Evolutionary conservation across 1,284 basidiomycete species (phyloP), one percentile per base, ranked within the genome.

Genomic region (Malassezia dermatis): DNA sequence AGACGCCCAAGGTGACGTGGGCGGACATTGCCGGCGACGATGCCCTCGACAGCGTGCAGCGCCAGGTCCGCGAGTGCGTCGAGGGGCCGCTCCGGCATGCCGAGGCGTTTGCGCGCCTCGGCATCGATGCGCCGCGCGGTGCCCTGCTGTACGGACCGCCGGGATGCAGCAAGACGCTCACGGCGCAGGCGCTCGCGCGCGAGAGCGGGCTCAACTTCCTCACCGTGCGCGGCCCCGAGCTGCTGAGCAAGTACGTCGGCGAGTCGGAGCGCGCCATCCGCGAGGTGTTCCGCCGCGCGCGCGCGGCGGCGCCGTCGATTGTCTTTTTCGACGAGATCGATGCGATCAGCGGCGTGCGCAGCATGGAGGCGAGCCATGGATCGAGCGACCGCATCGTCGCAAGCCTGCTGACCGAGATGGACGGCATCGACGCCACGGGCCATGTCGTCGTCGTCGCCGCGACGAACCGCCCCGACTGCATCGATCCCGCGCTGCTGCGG

Each of bases 271-370:
- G 88, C 30, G 88, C 89, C 0, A 86, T 98, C 5, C 81, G 94
- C 26, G 93, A 98, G 65, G 85, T 94, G 45, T 99, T 99, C 76
- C 80, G 87, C 48, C 96, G 94, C 76, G 94, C 94, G 0, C 81
- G 93, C 31, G 86, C 87, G 0, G 90, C 89, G 0, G 82, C 91
- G 0, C 94, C 94, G 0, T 89, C 88, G 1, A 93, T 98, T 64
- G 80, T 99, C 46, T 96, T 99, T 76, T 93, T 99, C 24, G 94
- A 99, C 72, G 94, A 98, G 76, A 89, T 99, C 47, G 94, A 99
- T 70, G 90, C 91, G 0, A 80, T 99, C 1, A 90, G 88, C 0
- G 82, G 83, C 0, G 84, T 87, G 0, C 82, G 94, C 30, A 79
- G 80, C 3, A 81, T 81, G 12, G 83, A 84, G 43, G 41, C 54